phyloP scores from a whole-genome alignment of 2,329 filamentous ascomycete species.

The Botrytis paeoniae region DNA sequence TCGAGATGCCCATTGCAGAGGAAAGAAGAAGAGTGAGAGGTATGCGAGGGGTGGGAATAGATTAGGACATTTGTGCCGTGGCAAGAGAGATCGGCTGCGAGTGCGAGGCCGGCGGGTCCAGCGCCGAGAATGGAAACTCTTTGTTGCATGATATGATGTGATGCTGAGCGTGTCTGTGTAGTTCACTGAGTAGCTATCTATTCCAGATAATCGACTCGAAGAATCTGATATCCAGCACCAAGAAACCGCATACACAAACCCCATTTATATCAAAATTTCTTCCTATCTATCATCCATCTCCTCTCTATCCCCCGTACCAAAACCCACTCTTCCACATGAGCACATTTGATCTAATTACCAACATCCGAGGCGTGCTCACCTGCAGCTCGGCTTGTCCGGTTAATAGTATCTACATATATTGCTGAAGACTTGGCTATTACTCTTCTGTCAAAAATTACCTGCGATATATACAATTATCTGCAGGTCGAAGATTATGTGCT shows the following conservation, averaged over 20 bases:
- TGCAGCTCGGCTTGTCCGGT: not conserved
- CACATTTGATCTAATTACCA: not conserved
- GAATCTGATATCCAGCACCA: not conserved
- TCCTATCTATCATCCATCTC: not conserved
- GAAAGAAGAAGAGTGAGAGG: conserved; percentile 13
- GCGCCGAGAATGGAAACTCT: conserved; percentile 24
- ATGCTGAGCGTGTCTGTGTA: not conserved
- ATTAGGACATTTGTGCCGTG: conserved; percentile 19
- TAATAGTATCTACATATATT: not conserved
- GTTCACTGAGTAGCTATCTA: not conserved
- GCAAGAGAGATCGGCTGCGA: conserved; percentile 21
- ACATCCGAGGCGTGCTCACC: not conserved
- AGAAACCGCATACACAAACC: not conserved
- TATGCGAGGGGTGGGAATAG: conserved; percentile 22
- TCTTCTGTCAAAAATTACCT: too few relatives aligned
- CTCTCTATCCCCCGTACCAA: not conserved
- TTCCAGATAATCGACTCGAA: not conserved
- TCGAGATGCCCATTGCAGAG: conserved; percentile 13
- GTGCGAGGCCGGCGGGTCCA: conserved; percentile 22
- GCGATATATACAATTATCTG: too few relatives aligned
- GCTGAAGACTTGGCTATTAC: not conserved
- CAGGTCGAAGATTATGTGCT: not conserved
- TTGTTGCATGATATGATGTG: conserved; percentile 5
- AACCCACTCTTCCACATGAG: not conserved
- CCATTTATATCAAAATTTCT: not conserved